Evolutionary conservation across 106 monocot genomes (phyloP).

Genomic region (Hemerocallis citrina): DNA sequence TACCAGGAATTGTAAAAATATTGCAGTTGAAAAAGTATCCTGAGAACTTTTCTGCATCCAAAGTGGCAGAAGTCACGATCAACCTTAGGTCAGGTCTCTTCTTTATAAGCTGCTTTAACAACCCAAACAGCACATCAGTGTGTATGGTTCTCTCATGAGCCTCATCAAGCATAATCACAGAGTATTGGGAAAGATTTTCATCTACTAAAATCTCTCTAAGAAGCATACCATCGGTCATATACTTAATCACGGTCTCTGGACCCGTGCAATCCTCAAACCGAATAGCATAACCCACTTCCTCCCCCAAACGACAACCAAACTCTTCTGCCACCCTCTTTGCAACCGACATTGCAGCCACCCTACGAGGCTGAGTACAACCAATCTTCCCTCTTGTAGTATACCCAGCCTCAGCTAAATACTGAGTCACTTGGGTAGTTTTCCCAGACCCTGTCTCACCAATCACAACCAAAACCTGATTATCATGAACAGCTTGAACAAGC

Average conservation of each 20-base stretch:
- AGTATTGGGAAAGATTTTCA: constrained; percentile 87
- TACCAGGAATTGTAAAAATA: constrained; percentile 88
- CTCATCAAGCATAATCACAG: constrained; percentile 93
- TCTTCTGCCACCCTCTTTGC: constrained; percentile 98
- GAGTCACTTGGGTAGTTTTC: constrained; percentile 94
- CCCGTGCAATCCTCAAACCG: constrained; percentile 96
- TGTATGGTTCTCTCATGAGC: constrained; percentile 96
- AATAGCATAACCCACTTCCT: constrained; percentile 97
- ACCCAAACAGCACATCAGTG: constrained; percentile 90
- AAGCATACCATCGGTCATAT: constrained; percentile 99
- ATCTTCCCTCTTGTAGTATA: constrained; percentile 90
- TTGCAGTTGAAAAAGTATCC: constrained; percentile 94
- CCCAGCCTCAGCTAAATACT: constrained; percentile 88
- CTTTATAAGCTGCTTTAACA: constrained; percentile 77
- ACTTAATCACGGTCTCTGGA: constrained; percentile 91
- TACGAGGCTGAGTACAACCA: constrained; percentile 93
- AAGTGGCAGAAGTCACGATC: constrained; percentile 91
- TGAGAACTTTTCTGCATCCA: constrained; percentile 95
- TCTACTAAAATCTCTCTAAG: constrained; percentile 83
- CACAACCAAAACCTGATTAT: constrained; percentile 86
- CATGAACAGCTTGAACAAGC: constrained; percentile 85
- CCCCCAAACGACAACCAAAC: constrained; percentile 86
- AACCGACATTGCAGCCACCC: constrained; percentile 95
- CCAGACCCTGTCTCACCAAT: constrained; percentile 98
- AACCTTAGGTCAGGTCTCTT: constrained; percentile 67